These are phyloP conservation scores for Graphiopsis chlorocephala DNA, from an alignment of 2,329 filamentous ascomycete species.

Conservation along the genomic window DNA sequence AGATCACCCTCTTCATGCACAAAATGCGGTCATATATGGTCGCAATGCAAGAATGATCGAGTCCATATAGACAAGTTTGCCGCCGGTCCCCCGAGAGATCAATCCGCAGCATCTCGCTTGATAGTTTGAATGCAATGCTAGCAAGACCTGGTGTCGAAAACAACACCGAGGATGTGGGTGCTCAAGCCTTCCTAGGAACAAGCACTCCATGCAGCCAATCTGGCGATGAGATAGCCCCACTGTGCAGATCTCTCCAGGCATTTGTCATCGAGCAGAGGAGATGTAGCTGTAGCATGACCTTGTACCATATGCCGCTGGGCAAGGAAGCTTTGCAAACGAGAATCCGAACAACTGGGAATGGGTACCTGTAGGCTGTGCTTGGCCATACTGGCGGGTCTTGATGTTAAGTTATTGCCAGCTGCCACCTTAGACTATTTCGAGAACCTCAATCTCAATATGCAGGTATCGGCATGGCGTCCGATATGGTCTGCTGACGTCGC, in stretches of 20 bases:
- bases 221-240: background rate
- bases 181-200: background rate
- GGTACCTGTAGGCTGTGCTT: background rate
- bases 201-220: background rate
- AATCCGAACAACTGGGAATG: background rate
- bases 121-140: background rate
- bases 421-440: background rate
- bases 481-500: too few relatives aligned
- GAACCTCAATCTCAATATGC: background rate
- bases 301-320: background rate
- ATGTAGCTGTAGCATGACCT: background rate
- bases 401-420: background rate
- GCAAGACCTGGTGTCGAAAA: background rate
- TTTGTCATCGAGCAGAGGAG: background rate
- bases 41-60: too few relatives aligned
- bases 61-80: too few relatives aligned
- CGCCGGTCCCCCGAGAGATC: too few relatives aligned
- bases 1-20: background rate
- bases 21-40: too few relatives aligned
- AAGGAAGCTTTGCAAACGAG: background rate
- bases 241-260: slow-evolving; percentile 2
- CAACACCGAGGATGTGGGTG: background rate
- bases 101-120: background rate
- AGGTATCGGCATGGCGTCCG: background rate
- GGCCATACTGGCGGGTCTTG: background rate